phyloP scores from a whole-genome alignment of 2,329 filamentous ascomycete species.

The Hymenoscyphus linearis region DNA sequence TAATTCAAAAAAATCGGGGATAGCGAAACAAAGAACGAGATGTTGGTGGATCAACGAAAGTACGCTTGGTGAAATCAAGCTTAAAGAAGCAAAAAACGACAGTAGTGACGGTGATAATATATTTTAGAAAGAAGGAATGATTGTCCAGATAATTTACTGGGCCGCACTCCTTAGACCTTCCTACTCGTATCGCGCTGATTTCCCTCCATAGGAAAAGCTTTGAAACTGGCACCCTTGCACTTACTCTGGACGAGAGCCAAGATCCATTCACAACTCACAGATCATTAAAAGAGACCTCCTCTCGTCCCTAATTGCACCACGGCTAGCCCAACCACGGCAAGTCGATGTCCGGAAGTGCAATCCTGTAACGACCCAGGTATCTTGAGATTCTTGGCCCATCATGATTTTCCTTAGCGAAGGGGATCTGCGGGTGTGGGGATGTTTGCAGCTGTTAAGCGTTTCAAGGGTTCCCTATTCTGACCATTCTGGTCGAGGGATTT shows the following conservation, averaged over 20 bases:
- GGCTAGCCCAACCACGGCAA: too few relatives aligned
- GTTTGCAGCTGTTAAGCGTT: not conserved
- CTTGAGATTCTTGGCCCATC: not conserved
- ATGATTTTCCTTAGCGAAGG: not conserved
- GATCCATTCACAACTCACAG: not conserved
- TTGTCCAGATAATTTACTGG: not conserved
- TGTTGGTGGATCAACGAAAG: conserved; percentile 1
- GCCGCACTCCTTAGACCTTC: not conserved
- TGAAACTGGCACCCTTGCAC: not conserved
- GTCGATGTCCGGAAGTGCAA: not conserved
- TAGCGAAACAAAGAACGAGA: not conserved
- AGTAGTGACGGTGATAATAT: not conserved
- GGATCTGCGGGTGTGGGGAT: not conserved
- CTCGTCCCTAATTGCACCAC: not conserved
- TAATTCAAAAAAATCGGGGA: not conserved
- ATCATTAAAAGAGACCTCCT: not conserved
- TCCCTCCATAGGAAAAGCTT: not conserved
- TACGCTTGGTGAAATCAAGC: not conserved
- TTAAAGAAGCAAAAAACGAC: not conserved
- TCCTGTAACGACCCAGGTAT: not conserved
- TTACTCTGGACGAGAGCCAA: not conserved
- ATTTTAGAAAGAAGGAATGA: not conserved
- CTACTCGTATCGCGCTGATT: not conserved
- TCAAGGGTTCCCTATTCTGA: not conserved
- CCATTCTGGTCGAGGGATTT: not conserved